Conservation (phyloP, 441 rosid genomes). For the Eutrema salsugineum region DNA sequence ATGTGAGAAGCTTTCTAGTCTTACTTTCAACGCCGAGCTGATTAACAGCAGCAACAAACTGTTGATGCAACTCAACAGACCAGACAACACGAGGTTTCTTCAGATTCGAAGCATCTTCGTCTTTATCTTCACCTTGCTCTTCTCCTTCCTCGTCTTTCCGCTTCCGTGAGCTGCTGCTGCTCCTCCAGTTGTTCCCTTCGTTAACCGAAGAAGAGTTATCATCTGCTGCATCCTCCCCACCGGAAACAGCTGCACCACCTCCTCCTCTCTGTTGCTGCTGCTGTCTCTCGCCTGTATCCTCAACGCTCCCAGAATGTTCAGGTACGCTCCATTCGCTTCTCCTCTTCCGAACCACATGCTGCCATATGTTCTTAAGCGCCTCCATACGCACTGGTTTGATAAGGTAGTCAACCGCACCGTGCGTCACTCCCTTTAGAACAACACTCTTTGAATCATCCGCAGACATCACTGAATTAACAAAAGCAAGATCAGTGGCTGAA, state of each 20-base stretch:
- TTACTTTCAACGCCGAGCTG: conserved; percentile 96
- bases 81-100: conserved; percentile 98
- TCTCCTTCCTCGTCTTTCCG: conserved; percentile 83
- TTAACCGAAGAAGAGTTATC: conserved; percentile 73
- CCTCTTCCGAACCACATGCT: conserved; percentile 81
- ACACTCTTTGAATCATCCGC: conserved; percentile 85
- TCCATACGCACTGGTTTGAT: conserved; percentile 93
- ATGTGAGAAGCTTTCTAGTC: conserved; percentile 19
- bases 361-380: conserved; percentile 94
- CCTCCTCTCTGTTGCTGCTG: conserved; percentile 49
- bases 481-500: background rate
- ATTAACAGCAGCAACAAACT: conserved; percentile 88
- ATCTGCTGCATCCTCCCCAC: conserved; percentile 27
- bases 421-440: conserved; percentile 90
- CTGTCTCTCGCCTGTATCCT: conserved; percentile 47
- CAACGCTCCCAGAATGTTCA: conserved; percentile 90
- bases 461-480: conserved; percentile 78
- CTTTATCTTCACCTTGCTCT: conserved; percentile 79
- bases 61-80: conserved; percentile 98
- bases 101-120: conserved; percentile 65
- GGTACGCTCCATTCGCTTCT: conserved; percentile 68
- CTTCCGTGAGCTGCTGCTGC: conserved; percentile 44
- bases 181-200: conserved; percentile 80
- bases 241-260: conserved; percentile 44
- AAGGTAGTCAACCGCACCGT: conserved; percentile 91